Percentiles rank a stretch among this genome's conserved stretches.
phyloP scores from a whole-genome alignment of 2,329 filamentous ascomycete genomes.

The Xylaria sp. region DNA sequence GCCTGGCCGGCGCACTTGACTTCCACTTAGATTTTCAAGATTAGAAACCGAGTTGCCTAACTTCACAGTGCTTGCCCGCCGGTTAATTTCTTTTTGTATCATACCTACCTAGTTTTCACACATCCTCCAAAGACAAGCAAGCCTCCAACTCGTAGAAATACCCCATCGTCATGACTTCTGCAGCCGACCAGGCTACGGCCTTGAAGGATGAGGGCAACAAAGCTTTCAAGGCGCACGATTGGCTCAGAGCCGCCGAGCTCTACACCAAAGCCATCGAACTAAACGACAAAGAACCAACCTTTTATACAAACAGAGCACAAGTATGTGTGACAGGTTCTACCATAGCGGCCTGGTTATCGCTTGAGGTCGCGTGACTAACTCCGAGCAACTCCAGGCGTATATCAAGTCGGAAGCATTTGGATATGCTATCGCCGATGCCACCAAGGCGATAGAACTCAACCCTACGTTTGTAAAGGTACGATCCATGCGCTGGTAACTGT shows the following conservation, averaged over 20 bases:
- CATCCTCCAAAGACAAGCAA: background rate
- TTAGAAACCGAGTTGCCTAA: background rate
- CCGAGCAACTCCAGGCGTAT: slow-evolving; percentile 66
- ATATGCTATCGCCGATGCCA: slow-evolving; percentile 88
- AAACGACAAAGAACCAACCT: slow-evolving; percentile 83
- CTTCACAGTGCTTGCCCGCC: too few species aligned
- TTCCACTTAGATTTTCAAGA: background rate
- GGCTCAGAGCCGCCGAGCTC: slow-evolving; percentile 77
- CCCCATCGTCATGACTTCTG: slow-evolving; percentile 46
- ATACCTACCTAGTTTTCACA: background rate
- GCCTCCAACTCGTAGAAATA: background rate
- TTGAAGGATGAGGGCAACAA: slow-evolving; percentile 95
- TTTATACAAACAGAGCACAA: slow-evolving; percentile 94
- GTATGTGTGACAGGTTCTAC: slow-evolving; percentile 55
- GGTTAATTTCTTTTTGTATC: too few species aligned
- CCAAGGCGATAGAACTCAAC: slow-evolving; percentile 89
- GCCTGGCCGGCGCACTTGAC: background rate
- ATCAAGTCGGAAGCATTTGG: slow-evolving; percentile 97
- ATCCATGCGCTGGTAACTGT: background rate
- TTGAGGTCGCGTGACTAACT: slow-evolving; percentile 54
- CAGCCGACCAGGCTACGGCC: slow-evolving; percentile 72
- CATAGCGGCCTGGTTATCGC: background rate
- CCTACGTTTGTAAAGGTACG: slow-evolving; percentile 84
- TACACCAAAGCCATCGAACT: slow-evolving; percentile 89
- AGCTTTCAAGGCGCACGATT: slow-evolving; percentile 88